A percentile compares a stretch with the other conserved stretches of the same genome.
These are phyloP conservation scores for Flammula alnicola DNA, from an alignment of 1,284 basidiomycete genomes.

Conservation along the genomic window DNA sequence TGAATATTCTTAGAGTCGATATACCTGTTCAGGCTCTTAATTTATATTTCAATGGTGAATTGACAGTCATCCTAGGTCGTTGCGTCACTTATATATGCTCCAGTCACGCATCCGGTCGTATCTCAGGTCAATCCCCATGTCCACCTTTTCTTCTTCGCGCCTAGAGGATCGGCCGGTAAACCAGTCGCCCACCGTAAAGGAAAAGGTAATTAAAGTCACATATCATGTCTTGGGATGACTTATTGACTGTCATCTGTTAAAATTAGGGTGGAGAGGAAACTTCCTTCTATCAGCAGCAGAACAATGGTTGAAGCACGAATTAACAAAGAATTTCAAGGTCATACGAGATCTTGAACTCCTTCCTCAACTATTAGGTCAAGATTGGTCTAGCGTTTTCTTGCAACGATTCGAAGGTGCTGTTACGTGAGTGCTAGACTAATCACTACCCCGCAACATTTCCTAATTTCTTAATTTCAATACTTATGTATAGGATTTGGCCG, in stretches of 20 bases:
- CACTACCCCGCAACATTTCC: background rate
- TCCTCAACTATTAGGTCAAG: conserved; percentile 88
- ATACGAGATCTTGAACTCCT: conserved; percentile 93
- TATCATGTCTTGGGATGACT: background rate
- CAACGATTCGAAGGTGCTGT: conserved; percentile 86
- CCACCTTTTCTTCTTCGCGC: conserved; percentile 97
- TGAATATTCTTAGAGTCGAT: conserved; percentile 69
- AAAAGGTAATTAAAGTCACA: conserved; percentile 60
- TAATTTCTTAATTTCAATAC: background rate
- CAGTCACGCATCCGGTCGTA: conserved; percentile 94
- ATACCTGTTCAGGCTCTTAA: conserved; percentile 94
- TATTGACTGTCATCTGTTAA: background rate
- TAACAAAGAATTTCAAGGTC: conserved; percentile 96
- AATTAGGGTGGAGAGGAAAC: conserved; percentile 90
- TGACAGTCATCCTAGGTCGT: background rate
- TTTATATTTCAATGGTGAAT: conserved; percentile 85
- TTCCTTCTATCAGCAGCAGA: conserved; percentile 92
- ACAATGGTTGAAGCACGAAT: conserved; percentile 92
- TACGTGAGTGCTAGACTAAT: conserved; percentile 70
- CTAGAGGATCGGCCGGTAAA: conserved; percentile 90
- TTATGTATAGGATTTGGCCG: conserved; percentile 76
- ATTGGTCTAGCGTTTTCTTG: conserved; percentile 94
- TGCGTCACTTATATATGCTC: conserved; percentile 10
- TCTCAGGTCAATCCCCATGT: conserved; percentile 98
- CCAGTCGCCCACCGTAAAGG: conserved; percentile 93